A percentile compares a stretch with the other conserved stretches of the same genome.
Conservation (phyloP, 2,329 filamentous ascomycete species). For the Penicillium sp. region DNA sequence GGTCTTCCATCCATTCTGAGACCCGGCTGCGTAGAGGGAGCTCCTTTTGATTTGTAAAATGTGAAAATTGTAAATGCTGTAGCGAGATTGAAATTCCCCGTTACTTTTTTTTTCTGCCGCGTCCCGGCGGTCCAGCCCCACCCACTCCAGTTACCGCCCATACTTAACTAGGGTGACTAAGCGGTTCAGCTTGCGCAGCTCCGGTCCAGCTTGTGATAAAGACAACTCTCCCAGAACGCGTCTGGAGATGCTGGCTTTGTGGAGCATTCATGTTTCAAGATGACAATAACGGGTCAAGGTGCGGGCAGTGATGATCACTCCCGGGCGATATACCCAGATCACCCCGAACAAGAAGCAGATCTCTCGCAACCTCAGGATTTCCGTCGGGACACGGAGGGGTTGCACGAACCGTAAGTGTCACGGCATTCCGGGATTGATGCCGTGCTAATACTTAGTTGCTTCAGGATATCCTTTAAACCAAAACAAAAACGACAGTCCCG, state of each 20-base stretch:
- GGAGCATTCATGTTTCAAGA: conserved; percentile 26
- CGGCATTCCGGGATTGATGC: not conserved
- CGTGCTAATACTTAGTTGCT: conserved; percentile 2
- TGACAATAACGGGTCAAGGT: conserved; percentile 25
- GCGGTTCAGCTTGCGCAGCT: conserved; percentile 28
- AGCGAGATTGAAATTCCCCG: conserved; percentile 12
- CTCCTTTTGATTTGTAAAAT: conserved; percentile 20
- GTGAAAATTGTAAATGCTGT: conserved; percentile 27
- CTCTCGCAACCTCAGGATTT: conserved; percentile 21
- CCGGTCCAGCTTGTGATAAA: conserved; percentile 10
- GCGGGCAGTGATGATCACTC: conserved; percentile 15
- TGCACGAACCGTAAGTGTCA: conserved; percentile 37
- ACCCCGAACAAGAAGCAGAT: conserved; percentile 9
- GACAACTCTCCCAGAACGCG: conserved; percentile 2
- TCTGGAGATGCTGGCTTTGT: conserved; percentile 18
- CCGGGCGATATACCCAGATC: conserved; percentile 10
- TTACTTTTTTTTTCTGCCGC: conserved; percentile 39
- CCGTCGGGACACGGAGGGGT: conserved; percentile 28
- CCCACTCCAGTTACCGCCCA: conserved; percentile 30
- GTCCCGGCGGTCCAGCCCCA: conserved; percentile 29
- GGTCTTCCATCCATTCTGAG: conserved; percentile 39
- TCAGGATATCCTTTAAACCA: conserved; percentile 45
- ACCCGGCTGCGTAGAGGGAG: conserved; percentile 33
- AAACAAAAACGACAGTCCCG: conserved; percentile 42
- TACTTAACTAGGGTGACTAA: conserved; percentile 24